A percentile compares a stretch with the other conserved stretches of the same genome.
phyloP scores from a whole-genome alignment of 2,329 filamentous ascomycete species.

The Alternaria sp. region DNA sequence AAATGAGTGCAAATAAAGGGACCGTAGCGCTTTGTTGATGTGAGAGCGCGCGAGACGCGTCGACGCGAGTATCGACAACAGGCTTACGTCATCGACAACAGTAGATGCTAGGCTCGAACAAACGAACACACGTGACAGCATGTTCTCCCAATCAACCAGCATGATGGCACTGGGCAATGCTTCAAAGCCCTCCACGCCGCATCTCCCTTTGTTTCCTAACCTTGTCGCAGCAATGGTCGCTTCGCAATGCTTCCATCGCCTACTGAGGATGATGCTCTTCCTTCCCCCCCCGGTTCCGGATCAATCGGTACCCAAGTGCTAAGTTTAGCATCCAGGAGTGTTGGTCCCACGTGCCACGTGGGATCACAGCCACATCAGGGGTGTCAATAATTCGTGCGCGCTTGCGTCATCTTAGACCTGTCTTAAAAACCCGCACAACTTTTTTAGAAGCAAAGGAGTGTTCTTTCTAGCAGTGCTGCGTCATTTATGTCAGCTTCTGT shows the following conservation, averaged over 20 bases:
- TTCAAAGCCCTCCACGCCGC: background rate
- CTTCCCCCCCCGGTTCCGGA: conserved; percentile 15
- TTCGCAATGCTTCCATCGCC: background rate
- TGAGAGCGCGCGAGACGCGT: conserved; percentile 1
- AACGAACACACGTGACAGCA: conserved; percentile 1
- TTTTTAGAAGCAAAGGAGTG: no score
- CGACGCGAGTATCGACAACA: background rate
- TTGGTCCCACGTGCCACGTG: conserved; percentile 18
- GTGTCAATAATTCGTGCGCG: no score
- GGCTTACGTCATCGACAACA: background rate
- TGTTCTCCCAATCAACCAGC: background rate
- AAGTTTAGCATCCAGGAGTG: conserved; percentile 15
- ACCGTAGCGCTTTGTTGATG: background rate
- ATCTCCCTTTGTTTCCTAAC: background rate
- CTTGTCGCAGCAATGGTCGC: background rate
- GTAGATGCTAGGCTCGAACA: background rate
- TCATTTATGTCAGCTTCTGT: no score
- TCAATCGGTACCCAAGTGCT: conserved; percentile 28
- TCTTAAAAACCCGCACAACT: no score
- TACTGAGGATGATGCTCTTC: background rate
- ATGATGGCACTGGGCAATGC: background rate
- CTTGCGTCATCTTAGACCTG: no score
- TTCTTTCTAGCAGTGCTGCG: no score
- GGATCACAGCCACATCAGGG: no score
- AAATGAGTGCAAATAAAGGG: background rate